These are phyloP conservation scores for Rhizopogon vinicolor DNA, from an alignment of 768 basidiomycete genomes.

Conservation along the genomic window DNA sequence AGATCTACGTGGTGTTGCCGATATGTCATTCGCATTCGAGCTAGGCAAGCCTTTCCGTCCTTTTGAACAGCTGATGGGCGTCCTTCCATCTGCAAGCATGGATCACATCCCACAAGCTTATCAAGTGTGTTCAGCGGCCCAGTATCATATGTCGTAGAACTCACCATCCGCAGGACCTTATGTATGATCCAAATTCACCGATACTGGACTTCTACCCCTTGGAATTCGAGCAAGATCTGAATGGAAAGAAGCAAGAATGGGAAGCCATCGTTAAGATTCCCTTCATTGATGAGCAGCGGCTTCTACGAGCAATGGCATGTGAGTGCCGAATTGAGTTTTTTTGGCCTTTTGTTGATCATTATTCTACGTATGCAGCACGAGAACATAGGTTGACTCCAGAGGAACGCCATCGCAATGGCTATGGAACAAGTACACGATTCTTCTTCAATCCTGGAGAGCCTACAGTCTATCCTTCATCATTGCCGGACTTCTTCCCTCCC, in stretches of 20 bases:
- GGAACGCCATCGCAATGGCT: slow-evolving; percentile 71
- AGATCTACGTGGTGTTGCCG: slow-evolving; percentile 61
- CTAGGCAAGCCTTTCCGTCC: slow-evolving; percentile 89
- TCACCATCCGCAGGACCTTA: slow-evolving; percentile 61
- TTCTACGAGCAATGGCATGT: slow-evolving; percentile 84
- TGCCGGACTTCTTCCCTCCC: slow-evolving; percentile 93
- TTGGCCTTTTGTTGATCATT: background rate
- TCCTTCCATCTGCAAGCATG: slow-evolving; percentile 86
- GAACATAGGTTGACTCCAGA: slow-evolving; percentile 74
- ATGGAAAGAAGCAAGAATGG: slow-evolving; percentile 99
- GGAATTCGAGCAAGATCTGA: slow-evolving; percentile 90
- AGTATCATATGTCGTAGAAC: background rate
- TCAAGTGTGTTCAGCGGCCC: slow-evolving; percentile 42
- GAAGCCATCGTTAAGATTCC: slow-evolving; percentile 99
- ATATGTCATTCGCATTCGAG: slow-evolving; percentile 83
- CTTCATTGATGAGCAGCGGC: slow-evolving; percentile 81
- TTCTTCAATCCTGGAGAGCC: slow-evolving; percentile 58
- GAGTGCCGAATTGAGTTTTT: slow-evolving; percentile 20
- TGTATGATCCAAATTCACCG: slow-evolving; percentile 79
- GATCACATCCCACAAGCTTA: slow-evolving; percentile 87
- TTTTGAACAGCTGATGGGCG: slow-evolving; percentile 97
- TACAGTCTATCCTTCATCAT: slow-evolving; percentile 80
- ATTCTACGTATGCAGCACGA: slow-evolving; percentile 43
- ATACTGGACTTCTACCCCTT: slow-evolving; percentile 93
- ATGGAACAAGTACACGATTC: slow-evolving; percentile 81